phyloP scores from a whole-genome alignment of 805 yeast genomes.

The Saccharomycopsis selenospora region DNA sequence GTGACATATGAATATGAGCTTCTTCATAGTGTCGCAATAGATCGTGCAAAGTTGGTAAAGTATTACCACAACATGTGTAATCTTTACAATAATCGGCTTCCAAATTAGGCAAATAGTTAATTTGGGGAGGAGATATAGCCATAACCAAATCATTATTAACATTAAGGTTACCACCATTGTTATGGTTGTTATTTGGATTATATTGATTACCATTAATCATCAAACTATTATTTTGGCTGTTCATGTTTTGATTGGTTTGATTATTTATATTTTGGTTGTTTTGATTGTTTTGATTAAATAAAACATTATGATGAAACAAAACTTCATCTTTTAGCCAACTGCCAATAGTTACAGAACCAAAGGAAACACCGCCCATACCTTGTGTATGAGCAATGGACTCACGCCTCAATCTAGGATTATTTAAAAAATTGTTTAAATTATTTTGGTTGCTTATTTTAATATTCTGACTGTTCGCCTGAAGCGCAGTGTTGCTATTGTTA shows the following conservation, averaged over 20 bases:
- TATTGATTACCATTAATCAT: neutral
- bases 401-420: slow-evolving; percentile 54
- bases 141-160: slow-evolving; percentile 26
- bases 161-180: slow-evolving; percentile 17
- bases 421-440: slow-evolving; percentile 14
- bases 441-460: slow-evolving; percentile 18
- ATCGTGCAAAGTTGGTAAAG: slow-evolving; percentile 89
- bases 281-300: slow-evolving; percentile 4
- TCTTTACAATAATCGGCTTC: slow-evolving; percentile 97
- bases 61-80: slow-evolving; percentile 91
- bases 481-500: slow-evolving; percentile 4
- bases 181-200: slow-evolving; percentile 14
- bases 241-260: neutral
- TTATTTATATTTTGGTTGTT: slow-evolving; percentile 1
- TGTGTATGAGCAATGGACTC: slow-evolving; percentile 93
- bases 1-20: slow-evolving; percentile 70
- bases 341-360: slow-evolving; percentile 95
- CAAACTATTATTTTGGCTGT: neutral
- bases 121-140: slow-evolving; percentile 57
- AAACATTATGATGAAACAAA: slow-evolving; percentile 39
- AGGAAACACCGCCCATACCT: slow-evolving; percentile 96
- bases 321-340: slow-evolving; percentile 95
- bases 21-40: slow-evolving; percentile 92
- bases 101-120: slow-evolving; percentile 79
- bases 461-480: slow-evolving; percentile 3